These are phyloP conservation scores for Nitzschia sp. DNA, from an alignment of 108 stramenopile genomes.

Conservation along the genomic window DNA sequence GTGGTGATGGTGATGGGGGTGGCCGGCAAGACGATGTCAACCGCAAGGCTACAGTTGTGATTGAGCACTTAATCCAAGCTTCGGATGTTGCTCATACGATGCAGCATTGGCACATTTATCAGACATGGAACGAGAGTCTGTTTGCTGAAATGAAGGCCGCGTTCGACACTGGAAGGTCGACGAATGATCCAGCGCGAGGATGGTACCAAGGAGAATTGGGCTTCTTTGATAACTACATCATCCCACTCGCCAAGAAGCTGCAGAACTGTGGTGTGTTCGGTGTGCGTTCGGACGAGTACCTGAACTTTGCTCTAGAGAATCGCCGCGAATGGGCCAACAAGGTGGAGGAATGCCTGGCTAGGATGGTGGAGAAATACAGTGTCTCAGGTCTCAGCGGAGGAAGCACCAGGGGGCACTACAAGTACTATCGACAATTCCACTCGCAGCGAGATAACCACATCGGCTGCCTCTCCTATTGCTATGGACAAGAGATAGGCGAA, in stretches of 20 bases:
- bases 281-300: slow-evolving; percentile 22
- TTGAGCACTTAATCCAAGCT: slow-evolving; percentile 8
- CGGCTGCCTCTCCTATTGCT: too few species aligned
- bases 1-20: too few species aligned
- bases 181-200: neutral
- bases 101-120: slow-evolving; percentile 9
- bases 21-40: neutral
- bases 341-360: neutral
- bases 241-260: slow-evolving; percentile 16
- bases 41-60: slow-evolving; percentile 7
- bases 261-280: slow-evolving; percentile 23
- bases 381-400: too few species aligned
- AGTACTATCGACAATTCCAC: too few species aligned
- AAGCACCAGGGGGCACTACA: too few species aligned
- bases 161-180: neutral
- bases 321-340: slow-evolving; percentile 19
- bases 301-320: slow-evolving; percentile 31
- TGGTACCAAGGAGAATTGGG: slow-evolving; percentile 17
- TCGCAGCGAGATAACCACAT: too few species aligned
- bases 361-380: neutral
- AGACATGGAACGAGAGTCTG: slow-evolving; percentile 2
- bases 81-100: slow-evolving; percentile 7
- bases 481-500: too few species aligned
- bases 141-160: slow-evolving; percentile 3
- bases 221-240: slow-evolving; percentile 37